Conservation (phyloP, 805 yeast species). For the Komagataella phaffii region DNA sequence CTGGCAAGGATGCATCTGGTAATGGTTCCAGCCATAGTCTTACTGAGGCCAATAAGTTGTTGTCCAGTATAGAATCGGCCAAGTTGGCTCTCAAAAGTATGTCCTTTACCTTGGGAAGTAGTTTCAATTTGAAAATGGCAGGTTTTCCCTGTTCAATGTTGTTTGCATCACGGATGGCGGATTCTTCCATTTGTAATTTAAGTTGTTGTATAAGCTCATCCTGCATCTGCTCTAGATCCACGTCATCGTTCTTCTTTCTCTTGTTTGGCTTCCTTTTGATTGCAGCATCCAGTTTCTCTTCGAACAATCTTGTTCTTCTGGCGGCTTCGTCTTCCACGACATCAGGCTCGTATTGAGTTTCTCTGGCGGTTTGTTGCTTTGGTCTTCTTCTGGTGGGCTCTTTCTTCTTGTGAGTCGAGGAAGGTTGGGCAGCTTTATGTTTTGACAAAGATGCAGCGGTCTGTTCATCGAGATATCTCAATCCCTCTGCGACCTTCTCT, state of each 20-base stretch:
- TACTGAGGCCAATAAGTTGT: conserved; percentile 83
- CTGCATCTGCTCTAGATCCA: conserved; percentile 88
- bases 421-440: conserved; percentile 3
- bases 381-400: conserved; percentile 17
- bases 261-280: conserved; percentile 48
- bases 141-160: conserved; percentile 47
- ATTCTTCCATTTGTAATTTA: conserved; percentile 82
- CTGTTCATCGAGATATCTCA: conserved; percentile 6
- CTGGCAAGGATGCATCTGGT: conserved; percentile 97
- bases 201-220: conserved; percentile 78
- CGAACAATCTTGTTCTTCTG: conserved; percentile 56
- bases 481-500: conserved; percentile 14
- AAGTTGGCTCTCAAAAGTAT: conserved; percentile 70
- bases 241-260: conserved; percentile 69
- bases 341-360: conserved; percentile 4
- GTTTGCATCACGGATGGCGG: conserved; percentile 62
- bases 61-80: conserved; percentile 88
- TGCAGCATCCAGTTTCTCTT: conserved; percentile 68
- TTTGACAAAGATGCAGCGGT: conserved; percentile 8
- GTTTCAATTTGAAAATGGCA: conserved; percentile 64
- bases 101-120: conserved; percentile 68
- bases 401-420: neutral
- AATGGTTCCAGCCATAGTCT: conserved; percentile 96
- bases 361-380: conserved; percentile 14
- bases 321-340: conserved; percentile 4